Evolutionary conservation across 257 asterid genomes (phyloP).

Genomic region (Solanum chiquidenum): DNA sequence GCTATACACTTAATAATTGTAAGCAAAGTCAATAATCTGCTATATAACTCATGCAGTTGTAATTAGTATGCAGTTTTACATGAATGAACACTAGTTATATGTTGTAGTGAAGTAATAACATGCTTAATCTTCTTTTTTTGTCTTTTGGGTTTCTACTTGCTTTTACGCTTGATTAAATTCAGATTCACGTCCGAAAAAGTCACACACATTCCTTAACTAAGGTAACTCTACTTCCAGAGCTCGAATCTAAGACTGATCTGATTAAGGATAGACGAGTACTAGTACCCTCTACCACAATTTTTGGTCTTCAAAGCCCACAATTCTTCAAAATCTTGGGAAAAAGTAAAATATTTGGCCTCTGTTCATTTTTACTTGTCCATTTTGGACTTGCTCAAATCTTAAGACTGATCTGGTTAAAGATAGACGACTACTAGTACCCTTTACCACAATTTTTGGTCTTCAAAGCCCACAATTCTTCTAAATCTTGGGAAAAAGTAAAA

Average conservation of each 20-base stretch:
- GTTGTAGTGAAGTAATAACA: background rate
- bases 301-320: background rate
- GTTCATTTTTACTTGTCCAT: background rate
- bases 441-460: background rate
- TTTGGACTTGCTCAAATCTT: background rate
- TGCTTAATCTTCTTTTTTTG: background rate
- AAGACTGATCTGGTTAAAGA: background rate
- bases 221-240: fast-evolving
- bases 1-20: background rate
- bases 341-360: background rate
- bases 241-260: background rate
- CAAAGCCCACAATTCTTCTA: background rate
- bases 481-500: too few relatives aligned
- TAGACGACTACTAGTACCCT: background rate
- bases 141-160: background rate
- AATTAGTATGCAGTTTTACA: background rate
- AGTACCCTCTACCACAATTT: background rate
- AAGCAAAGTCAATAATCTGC: background rate
- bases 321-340: background rate
- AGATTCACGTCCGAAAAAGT: background rate
- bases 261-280: background rate
- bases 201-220: background rate
- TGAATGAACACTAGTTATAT: background rate
- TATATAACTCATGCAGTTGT: background rate
- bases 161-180: background rate